Percentiles rank a stretch among this genome's conserved stretches.
phyloP scores from a whole-genome alignment of 2,329 filamentous ascomycete genomes.

The Aspergillus oerlinghausenensis region DNA sequence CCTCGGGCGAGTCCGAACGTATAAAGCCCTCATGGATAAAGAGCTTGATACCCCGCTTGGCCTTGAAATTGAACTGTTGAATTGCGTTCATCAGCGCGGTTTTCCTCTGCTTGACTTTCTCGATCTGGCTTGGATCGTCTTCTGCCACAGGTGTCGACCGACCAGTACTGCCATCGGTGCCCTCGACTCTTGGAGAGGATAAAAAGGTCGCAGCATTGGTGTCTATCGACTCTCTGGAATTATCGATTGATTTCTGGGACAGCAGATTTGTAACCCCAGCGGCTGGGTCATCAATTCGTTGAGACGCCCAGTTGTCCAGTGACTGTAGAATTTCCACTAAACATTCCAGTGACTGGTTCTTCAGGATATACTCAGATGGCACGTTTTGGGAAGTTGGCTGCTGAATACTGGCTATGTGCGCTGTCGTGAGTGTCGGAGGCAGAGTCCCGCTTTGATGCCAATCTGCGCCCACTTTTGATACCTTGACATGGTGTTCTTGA shows the following conservation, averaged over 20 bases:
- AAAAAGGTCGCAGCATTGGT: conserved; percentile 48
- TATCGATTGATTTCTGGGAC: conserved; percentile 52
- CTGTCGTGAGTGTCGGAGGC: conserved; percentile 78
- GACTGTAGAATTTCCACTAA: conserved; percentile 85
- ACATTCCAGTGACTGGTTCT: conserved; percentile 81
- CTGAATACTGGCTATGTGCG: conserved; percentile 58
- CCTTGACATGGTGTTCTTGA: conserved; percentile 67
- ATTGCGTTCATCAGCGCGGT: conserved; percentile 87
- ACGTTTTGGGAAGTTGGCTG: conserved; percentile 56
- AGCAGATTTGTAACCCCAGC: conserved; percentile 45
- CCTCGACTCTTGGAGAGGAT: conserved; percentile 58
- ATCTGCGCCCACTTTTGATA: conserved; percentile 58
- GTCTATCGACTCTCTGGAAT: conserved; percentile 72
- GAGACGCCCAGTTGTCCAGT: conserved; percentile 86
- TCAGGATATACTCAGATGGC: conserved; percentile 85
- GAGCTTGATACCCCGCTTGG: conserved; percentile 85
- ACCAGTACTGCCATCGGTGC: conserved; percentile 49
- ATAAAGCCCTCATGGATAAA: conserved; percentile 86
- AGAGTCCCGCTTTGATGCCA: conserved; percentile 85
- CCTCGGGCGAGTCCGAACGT: conserved; percentile 66
- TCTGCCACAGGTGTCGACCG: conserved; percentile 67
- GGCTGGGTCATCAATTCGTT: conserved; percentile 54
- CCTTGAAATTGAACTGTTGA: conserved; percentile 94
- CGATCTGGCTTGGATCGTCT: conserved; percentile 90
- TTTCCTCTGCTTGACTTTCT: conserved; percentile 90